These are phyloP conservation scores for Phyllosticta citriasiana DNA, from an alignment of 2,329 filamentous ascomycete genomes.

Conservation along the genomic window DNA sequence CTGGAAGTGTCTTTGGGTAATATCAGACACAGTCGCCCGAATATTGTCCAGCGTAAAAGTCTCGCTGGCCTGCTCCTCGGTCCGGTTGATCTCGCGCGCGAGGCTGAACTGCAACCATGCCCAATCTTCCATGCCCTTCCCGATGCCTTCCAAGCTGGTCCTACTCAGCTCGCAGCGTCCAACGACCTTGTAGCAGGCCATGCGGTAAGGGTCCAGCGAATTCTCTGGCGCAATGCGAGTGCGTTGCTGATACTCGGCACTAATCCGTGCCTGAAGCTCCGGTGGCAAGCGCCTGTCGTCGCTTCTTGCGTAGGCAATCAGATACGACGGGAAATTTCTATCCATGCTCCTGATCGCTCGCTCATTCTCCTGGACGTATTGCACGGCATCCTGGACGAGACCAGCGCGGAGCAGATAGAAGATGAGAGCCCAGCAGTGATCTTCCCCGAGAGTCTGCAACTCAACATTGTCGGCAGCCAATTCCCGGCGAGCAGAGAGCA, in stretches of 20 bases:
- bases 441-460: slow-evolving; percentile 57
- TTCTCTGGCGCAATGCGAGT: slow-evolving; percentile 75
- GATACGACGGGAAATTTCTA: slow-evolving; percentile 78
- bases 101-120: slow-evolving; percentile 57
- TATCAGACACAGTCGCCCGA: slow-evolving; percentile 72
- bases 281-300: slow-evolving; percentile 66
- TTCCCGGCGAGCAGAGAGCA: slow-evolving; percentile 71
- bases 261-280: slow-evolving; percentile 77
- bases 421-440: slow-evolving; percentile 87
- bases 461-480: slow-evolving; percentile 72
- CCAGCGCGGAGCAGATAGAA: slow-evolving; percentile 86
- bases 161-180: slow-evolving; percentile 59
- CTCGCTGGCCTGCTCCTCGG: slow-evolving; percentile 52
- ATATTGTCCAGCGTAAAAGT: slow-evolving; percentile 57
- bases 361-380: slow-evolving; percentile 73
- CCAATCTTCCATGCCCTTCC: slow-evolving; percentile 55
- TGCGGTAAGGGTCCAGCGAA: slow-evolving; percentile 85
- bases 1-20: slow-evolving; percentile 83
- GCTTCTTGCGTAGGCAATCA: slow-evolving; percentile 71
- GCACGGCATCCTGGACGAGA: slow-evolving; percentile 70
- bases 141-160: slow-evolving; percentile 47
- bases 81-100: slow-evolving; percentile 50
- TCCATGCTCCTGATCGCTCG: slow-evolving; percentile 82
- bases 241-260: slow-evolving; percentile 80
- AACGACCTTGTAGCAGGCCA: slow-evolving; percentile 97